Percentiles rank a stretch among this genome's conserved stretches.
phyloP scores from a whole-genome alignment of 1,139 yeast genomes.

The Blastobotrys illinoisensis region DNA sequence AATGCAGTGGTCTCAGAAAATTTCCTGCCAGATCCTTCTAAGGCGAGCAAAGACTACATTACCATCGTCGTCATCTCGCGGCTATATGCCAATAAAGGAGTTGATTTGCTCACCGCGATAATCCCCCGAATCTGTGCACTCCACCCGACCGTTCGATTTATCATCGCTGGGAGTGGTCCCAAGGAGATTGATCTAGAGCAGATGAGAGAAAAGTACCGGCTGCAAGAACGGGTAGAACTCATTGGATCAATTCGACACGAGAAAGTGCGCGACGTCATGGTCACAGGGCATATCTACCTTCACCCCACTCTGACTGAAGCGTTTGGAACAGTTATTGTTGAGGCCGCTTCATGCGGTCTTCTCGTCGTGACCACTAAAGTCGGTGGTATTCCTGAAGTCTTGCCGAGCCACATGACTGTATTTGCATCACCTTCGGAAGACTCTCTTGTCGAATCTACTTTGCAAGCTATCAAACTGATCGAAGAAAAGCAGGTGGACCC shows the following conservation, averaged over 20 bases:
- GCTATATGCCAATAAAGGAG: conserved; percentile 93
- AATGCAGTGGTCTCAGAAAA: conserved; percentile 88
- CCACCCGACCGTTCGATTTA: conserved; percentile 62
- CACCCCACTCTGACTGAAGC: conserved; percentile 97
- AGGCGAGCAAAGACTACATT: conserved; percentile 37
- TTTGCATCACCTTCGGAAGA: conserved; percentile 86
- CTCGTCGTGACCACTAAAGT: conserved; percentile 92
- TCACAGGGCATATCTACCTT: conserved; percentile 85
- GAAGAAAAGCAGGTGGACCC: conserved; percentile 62
- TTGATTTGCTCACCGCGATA: conserved; percentile 77
- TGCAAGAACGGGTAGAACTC: conserved; percentile 82
- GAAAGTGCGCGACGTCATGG: conserved; percentile 88
- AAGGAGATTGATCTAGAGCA: conserved; percentile 90
- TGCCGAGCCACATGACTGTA: conserved; percentile 89
- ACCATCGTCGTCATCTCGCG: conserved; percentile 90
- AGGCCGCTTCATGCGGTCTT: conserved; percentile 95
- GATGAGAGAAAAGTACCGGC: conserved; percentile 79
- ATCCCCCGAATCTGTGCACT: conserved; percentile 75
- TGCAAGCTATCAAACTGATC: conserved; percentile 57
- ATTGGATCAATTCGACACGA: conserved; percentile 90
- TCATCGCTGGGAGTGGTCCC: conserved; percentile 97
- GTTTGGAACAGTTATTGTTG: conserved; percentile 94
- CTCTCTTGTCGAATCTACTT: conserved; percentile 63
- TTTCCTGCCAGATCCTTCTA: conserved; percentile 54
- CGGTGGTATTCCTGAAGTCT: conserved; percentile 96